Conservation (phyloP, 2,329 filamentous ascomycete genomes). For the Ascochyta viciae-villosae region DNA sequence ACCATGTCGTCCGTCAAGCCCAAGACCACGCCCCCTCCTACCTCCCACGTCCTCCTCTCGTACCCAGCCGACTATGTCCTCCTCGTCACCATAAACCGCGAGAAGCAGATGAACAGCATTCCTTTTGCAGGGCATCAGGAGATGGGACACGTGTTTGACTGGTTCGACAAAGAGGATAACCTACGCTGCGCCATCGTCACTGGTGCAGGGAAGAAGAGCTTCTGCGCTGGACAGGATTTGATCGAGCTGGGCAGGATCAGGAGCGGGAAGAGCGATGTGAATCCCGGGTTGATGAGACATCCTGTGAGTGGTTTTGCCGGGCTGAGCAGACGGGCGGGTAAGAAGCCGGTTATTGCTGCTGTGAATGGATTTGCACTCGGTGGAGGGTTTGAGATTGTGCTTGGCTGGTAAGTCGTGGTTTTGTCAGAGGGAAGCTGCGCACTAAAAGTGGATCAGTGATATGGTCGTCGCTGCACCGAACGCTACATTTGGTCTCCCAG, state of each 20-base stretch:
- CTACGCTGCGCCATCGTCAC: conserved; percentile 58
- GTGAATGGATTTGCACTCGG: conserved; percentile 66
- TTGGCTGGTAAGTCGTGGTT: conserved; percentile 58
- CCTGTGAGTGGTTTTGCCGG: conserved; percentile 62
- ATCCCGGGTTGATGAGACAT: conserved; percentile 43
- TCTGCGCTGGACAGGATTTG: conserved; percentile 64
- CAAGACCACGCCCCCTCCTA: conserved; percentile 39
- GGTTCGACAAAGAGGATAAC: conserved; percentile 61
- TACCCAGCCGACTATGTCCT: conserved; percentile 58
- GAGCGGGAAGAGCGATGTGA: conserved; percentile 31
- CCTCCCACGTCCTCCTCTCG: conserved; percentile 49
- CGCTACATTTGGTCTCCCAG: conserved; percentile 61
- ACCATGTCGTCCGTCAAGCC: conserved; percentile 39
- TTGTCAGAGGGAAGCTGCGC: neutral
- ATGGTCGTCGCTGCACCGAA: conserved; percentile 61
- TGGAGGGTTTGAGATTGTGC: conserved; percentile 64
- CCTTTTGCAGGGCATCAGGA: conserved; percentile 55
- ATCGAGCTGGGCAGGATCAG: conserved; percentile 53
- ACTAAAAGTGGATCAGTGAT: conserved; percentile 48
- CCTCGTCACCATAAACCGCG: conserved; percentile 62
- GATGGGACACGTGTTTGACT: conserved; percentile 58
- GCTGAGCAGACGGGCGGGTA: conserved; percentile 62
- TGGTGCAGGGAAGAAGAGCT: conserved; percentile 60
- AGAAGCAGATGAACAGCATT: conserved; percentile 56
- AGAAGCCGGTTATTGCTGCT: conserved; percentile 67